Percentiles rank a stretch among this genome's conserved stretches.
phyloP scores from a whole-genome alignment of 176 grass and related monocot species.

The Tuctoria greenei region DNA sequence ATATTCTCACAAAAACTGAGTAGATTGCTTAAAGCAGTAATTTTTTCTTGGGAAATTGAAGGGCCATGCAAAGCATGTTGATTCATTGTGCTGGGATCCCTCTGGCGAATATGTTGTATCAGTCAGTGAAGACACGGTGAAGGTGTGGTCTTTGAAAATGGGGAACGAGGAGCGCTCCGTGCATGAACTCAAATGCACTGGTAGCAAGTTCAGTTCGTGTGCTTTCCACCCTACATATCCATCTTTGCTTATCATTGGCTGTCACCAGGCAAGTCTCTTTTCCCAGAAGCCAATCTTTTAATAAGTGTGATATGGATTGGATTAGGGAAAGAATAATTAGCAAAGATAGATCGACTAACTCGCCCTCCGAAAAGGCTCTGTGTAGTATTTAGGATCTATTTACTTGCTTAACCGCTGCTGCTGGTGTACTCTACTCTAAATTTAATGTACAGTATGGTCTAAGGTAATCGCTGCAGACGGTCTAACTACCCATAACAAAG shows the following conservation, averaged over 20 bases:
- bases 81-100: constrained; percentile 79
- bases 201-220: constrained; percentile 86
- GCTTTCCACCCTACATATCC: constrained; percentile 76
- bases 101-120: constrained; percentile 72
- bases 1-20: not conserved
- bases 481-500: too few relatives aligned
- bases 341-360: too few relatives aligned
- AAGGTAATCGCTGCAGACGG: too few relatives aligned
- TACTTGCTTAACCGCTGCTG: too few relatives aligned
- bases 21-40: not conserved
- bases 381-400: too few relatives aligned
- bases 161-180: constrained; percentile 49
- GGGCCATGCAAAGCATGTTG: constrained; percentile 64
- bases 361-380: too few relatives aligned
- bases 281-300: not conserved
- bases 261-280: constrained; percentile 61
- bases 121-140: constrained; percentile 72
- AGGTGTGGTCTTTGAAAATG: constrained; percentile 72
- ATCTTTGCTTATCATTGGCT: constrained; percentile 76
- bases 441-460: too few relatives aligned
- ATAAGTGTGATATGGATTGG: not conserved
- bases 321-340: too few relatives aligned
- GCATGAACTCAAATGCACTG: constrained; percentile 61
- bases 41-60: constrained; percentile 35
- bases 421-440: too few relatives aligned